Base-by-base conservation (phyloP, 352 stramenopile genomes). In the Globisporangium takayamanum region DNA sequence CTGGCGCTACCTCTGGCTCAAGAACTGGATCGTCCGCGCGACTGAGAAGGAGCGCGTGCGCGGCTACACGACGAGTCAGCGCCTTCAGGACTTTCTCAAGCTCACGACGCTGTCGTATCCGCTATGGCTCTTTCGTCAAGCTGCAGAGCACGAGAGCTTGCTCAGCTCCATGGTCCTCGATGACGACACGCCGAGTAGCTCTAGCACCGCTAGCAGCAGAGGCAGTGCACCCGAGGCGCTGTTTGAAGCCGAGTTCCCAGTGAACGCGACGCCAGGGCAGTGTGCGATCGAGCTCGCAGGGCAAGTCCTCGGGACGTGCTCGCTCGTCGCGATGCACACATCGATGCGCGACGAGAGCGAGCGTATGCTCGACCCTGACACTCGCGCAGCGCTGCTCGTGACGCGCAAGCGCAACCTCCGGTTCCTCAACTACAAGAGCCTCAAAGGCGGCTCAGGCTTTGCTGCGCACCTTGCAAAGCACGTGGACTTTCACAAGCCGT, bases 1-100 rank as follows among this genome's bases (percentile, higher is more conserved):
- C 46, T 94, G 84, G 84, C 74, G 84, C 26, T 92, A 92, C 50
- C 54, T 94, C 3, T 94, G 82, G 82, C 67, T 94, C 11, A 88
- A 88, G 36, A 88, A 88, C 42, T 94, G 84, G 84, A 94, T 94
- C 52, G 83, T 92, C 20, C 71, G 78, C 20, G 76, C 84, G 12
- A 87, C 77, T 5, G 77, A 92, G 41, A 77, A 77, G n/a, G 79
- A 92, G 53, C 51, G 74, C 8, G 76, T 80, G 26, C 78, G 82
- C 50, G 82, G 78, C 0, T 92, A 89, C 53, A 76, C 60, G 2
- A 80, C 70, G 33, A 92, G 74, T 18, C 70, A 87, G 53, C 70
- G 70, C 18, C 74, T 92, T 2, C 76, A 85, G 50, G 80, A 92
- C 57, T 75, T 72, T 11, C 67, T 92, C 4, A 92, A 92, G 58